Conservation (phyloP, 495 filamentous ascomycete species). For the Penicillium ochrochloron region DNA sequence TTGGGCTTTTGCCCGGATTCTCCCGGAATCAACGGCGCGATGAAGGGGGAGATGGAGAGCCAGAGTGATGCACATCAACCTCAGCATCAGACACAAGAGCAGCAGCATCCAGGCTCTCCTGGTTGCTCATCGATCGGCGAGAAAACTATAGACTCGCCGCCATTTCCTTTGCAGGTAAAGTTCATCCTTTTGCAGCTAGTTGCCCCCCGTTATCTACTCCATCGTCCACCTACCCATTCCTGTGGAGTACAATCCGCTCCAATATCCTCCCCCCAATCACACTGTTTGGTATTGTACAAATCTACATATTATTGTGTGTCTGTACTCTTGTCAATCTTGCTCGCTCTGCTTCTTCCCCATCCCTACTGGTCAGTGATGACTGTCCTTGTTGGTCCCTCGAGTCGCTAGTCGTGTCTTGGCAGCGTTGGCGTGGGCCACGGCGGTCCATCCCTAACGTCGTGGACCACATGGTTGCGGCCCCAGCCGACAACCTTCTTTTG, state of each 20-base stretch:
- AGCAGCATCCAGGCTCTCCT: background rate
- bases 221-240: background rate
- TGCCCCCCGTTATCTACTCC: background rate
- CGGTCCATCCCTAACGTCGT: background rate
- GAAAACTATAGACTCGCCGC: background rate
- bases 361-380: background rate
- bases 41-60: background rate
- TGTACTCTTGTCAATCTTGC: background rate
- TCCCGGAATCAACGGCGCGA: slow-evolving; percentile 1
- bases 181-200: background rate
- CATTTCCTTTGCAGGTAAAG: background rate
- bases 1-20: background rate
- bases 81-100: background rate
- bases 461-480: slow-evolving; percentile 5
- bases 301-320: background rate
- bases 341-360: background rate
- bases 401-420: background rate
- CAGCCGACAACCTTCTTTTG: slow-evolving; percentile 3
- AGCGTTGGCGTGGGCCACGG: background rate
- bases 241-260: background rate
- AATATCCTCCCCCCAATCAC: background rate
- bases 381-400: background rate
- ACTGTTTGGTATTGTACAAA: background rate
- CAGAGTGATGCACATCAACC: background rate
- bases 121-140: background rate